A percentile compares a stretch with the other conserved stretches of the same genome.
phyloP scores from a whole-genome alignment of 1,284 basidiomycete genomes.

The Coniophora puteana region DNA sequence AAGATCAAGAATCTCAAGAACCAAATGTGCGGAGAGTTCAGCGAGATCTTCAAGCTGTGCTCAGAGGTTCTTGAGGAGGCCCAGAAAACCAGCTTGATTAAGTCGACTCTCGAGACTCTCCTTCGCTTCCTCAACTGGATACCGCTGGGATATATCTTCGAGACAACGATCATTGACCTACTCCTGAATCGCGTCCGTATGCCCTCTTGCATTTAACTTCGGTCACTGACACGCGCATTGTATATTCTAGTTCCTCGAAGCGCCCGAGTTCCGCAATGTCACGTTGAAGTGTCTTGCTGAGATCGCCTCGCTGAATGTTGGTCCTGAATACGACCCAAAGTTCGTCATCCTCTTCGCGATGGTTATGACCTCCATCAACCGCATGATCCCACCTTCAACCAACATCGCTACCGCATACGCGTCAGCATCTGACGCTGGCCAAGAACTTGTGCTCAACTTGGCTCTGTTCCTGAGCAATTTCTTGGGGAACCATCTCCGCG shows the following conservation, averaged over 20 bases:
- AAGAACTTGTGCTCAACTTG: slow-evolving; percentile 97
- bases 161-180: slow-evolving; percentile 96
- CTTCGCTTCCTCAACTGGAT: slow-evolving; percentile 99
- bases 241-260: slow-evolving; percentile 82
- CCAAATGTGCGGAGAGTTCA: slow-evolving; percentile 96
- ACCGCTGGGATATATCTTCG: slow-evolving; percentile 98
- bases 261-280: slow-evolving; percentile 95
- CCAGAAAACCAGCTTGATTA: slow-evolving; percentile 95
- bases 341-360: slow-evolving; percentile 97
- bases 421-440: slow-evolving; percentile 88
- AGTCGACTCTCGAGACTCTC: slow-evolving; percentile 93
- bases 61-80: slow-evolving; percentile 97
- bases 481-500: slow-evolving; percentile 86
- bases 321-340: slow-evolving; percentile 98
- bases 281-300: slow-evolving; percentile 98
- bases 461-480: slow-evolving; percentile 97
- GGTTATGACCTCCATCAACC: slow-evolving; percentile 96
- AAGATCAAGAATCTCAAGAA: slow-evolving; percentile 99
- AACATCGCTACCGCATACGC: slow-evolving; percentile 94
- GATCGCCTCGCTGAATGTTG: slow-evolving; percentile 91
- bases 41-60: slow-evolving; percentile 94
- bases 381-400: slow-evolving; percentile 96
- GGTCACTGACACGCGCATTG: slow-evolving; percentile 9
- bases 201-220: slow-evolving; percentile 5
- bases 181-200: slow-evolving; percentile 80